Conservation (phyloP, 2,329 filamentous ascomycete species). For the Colletotrichum costaricense region DNA sequence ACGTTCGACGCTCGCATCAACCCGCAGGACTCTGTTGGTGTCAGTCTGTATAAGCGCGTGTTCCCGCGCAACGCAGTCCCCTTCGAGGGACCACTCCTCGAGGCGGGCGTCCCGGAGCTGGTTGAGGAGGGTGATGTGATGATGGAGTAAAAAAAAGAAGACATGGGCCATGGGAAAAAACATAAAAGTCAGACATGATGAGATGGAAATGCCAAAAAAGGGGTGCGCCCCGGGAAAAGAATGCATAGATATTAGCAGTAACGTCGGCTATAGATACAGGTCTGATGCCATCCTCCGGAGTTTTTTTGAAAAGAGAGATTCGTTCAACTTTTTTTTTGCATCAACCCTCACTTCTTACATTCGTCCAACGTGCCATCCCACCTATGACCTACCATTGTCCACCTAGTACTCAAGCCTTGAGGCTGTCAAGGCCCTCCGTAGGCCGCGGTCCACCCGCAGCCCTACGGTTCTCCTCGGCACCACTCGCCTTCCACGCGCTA, state of each 20-base stretch:
- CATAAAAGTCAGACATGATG: slow-evolving; percentile 26
- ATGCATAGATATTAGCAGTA: slow-evolving; percentile 30
- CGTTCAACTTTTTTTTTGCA: background rate
- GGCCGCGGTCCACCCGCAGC: slow-evolving; percentile 67
- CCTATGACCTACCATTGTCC: background rate
- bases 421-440: slow-evolving; percentile 64
- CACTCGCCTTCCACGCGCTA: slow-evolving; percentile 92
- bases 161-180: background rate
- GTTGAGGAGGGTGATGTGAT: slow-evolving; percentile 47
- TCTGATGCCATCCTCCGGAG: slow-evolving; percentile 31
- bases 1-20: slow-evolving; percentile 97
- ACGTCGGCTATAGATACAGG: slow-evolving; percentile 25
- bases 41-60: slow-evolving; percentile 88
- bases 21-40: slow-evolving; percentile 91
- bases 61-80: slow-evolving; percentile 78
- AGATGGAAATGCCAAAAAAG: slow-evolving; percentile 32
- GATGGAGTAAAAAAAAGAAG: slow-evolving; percentile 48
- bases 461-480: slow-evolving; percentile 73
- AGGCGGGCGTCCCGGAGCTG: slow-evolving; percentile 39
- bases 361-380: background rate
- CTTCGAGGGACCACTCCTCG: slow-evolving; percentile 56
- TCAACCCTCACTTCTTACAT: background rate
- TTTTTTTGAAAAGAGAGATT: slow-evolving; percentile 9
- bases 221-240: background rate
- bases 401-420: slow-evolving; percentile 41